A percentile compares a stretch with the other conserved stretches of the same genome.
Conservation (phyloP, 345 rosid species). For the Raphanus raphanistrum region DNA sequence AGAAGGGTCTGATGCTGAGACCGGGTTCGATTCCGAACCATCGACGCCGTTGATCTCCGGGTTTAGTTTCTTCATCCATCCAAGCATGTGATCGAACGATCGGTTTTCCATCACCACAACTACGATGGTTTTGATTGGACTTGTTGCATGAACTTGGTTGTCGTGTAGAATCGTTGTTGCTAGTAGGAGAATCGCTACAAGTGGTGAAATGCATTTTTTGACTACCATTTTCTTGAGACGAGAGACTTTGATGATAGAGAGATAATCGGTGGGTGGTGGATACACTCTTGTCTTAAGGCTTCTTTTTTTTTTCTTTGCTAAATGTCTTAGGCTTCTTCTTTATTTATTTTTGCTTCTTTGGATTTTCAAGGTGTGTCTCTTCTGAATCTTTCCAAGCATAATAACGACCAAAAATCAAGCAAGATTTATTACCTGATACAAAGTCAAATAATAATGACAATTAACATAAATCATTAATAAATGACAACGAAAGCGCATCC, state of each 20-base stretch:
- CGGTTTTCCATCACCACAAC: constrained; percentile 92
- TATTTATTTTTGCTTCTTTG: neutral
- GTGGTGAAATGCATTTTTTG: constrained; percentile 16
- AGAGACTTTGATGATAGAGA: neutral
- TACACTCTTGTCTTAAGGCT: neutral
- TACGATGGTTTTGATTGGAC: constrained; percentile 69
- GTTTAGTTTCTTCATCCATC: constrained; percentile 94
- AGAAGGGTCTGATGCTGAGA: constrained; percentile 52
- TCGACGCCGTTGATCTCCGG: constrained; percentile 83
- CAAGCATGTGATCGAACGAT: constrained; percentile 95
- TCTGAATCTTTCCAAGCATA: neutral
- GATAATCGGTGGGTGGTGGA: neutral
- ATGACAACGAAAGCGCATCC: neutral
- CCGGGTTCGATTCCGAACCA: constrained; percentile 60
- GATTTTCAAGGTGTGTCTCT: neutral
- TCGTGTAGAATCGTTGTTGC: constrained; percentile 11
- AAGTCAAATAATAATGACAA: too few relatives aligned
- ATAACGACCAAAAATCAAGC: too few relatives aligned
- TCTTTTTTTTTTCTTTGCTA: too few relatives aligned
- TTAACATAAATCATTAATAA: neutral
- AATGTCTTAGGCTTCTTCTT: neutral
- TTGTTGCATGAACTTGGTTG: constrained; percentile 29
- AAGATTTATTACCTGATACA: too few relatives aligned
- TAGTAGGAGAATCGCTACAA: constrained; percentile 11
- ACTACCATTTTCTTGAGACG: constrained; percentile 16